Evolutionary conservation across 2,329 filamentous ascomycete species (phyloP).

Genomic region (Magnaporthiopsis rhizophila): DNA sequence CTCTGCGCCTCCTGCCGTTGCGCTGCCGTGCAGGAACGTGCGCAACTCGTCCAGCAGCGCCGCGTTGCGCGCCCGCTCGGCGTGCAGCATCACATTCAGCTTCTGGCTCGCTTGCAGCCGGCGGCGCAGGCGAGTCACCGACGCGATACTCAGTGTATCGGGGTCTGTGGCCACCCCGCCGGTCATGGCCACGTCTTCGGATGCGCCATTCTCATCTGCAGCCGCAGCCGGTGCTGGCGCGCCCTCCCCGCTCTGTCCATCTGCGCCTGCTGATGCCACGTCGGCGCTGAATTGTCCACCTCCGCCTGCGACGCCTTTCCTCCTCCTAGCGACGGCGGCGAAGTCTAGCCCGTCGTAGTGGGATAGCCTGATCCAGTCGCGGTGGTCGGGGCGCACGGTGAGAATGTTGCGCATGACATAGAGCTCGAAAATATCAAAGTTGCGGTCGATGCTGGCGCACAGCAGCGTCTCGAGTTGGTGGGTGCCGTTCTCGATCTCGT

Average conservation of each 20-base stretch:
- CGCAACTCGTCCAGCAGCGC: constrained; percentile 59
- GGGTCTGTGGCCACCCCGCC: constrained; percentile 12
- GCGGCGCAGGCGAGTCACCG: constrained; percentile 62
- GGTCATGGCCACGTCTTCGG: background rate
- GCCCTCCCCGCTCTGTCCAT: constrained; percentile 11
- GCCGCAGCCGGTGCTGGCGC: background rate
- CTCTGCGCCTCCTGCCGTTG: constrained; percentile 1
- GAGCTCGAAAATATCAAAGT: constrained; percentile 82
- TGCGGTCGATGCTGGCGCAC: constrained; percentile 73
- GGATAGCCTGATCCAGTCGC: constrained; percentile 70
- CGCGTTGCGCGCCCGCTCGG: constrained; percentile 66
- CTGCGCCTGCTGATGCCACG: background rate
- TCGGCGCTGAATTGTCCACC: background rate
- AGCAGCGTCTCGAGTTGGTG: constrained; percentile 78
- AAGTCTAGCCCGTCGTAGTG: constrained; percentile 72
- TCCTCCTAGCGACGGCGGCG: constrained; percentile 6
- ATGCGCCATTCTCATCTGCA: background rate
- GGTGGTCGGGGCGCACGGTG: constrained; percentile 58
- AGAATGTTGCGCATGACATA: constrained; percentile 84
- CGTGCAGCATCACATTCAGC: constrained; percentile 60
- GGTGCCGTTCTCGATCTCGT: constrained; percentile 82
- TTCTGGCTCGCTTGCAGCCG: constrained; percentile 73
- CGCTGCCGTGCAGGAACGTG: constrained; percentile 18
- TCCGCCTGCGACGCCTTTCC: background rate
- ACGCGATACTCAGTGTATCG: constrained; percentile 51